These are phyloP conservation scores for Paraphaeosphaeria sporulosa DNA, from an alignment of 2,329 filamentous ascomycete genomes.

Conservation along the genomic window DNA sequence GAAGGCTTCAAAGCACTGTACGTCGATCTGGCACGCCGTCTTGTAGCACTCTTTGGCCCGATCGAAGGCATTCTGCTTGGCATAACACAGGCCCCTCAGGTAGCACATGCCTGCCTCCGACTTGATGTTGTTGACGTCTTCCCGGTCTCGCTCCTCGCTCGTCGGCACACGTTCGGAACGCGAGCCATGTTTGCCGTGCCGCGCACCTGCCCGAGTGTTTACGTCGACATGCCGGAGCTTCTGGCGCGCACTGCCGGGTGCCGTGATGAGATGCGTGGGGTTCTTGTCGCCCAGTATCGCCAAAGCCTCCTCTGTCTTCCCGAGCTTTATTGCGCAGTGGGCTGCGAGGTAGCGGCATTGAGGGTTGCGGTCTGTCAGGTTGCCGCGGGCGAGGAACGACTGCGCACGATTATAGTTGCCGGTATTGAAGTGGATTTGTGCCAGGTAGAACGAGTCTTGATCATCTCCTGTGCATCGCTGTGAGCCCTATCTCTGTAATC, in stretches of 20 bases:
- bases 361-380: conserved; percentile 80
- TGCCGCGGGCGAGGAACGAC: conserved; percentile 82
- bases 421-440: conserved; percentile 96
- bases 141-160: conserved; percentile 69
- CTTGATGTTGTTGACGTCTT: conserved; percentile 77
- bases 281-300: conserved; percentile 88
- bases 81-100: conserved; percentile 89
- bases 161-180: conserved; percentile 63
- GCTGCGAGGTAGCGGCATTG: conserved; percentile 92
- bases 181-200: conserved; percentile 52
- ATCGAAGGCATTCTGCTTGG: conserved; percentile 97
- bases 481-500: conserved; percentile 20
- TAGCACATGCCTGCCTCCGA: conserved; percentile 99
- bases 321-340: conserved; percentile 93
- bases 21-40: conserved; percentile 93
- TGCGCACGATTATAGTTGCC: conserved; percentile 94
- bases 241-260: conserved; percentile 68
- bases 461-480: conserved; percentile 73
- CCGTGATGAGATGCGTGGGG: conserved; percentile 83
- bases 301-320: conserved; percentile 87
- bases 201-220: conserved; percentile 57
- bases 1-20: conserved; percentile 98
- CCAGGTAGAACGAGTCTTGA: conserved; percentile 94
- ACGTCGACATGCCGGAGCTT: conserved; percentile 74
- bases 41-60: conserved; percentile 98